A percentile compares a stretch with the other conserved stretches of the same genome.
Evolutionary conservation across 768 basidiomycete species (phyloP).

Genomic region (Cantharellus cinnabarinus): DNA sequence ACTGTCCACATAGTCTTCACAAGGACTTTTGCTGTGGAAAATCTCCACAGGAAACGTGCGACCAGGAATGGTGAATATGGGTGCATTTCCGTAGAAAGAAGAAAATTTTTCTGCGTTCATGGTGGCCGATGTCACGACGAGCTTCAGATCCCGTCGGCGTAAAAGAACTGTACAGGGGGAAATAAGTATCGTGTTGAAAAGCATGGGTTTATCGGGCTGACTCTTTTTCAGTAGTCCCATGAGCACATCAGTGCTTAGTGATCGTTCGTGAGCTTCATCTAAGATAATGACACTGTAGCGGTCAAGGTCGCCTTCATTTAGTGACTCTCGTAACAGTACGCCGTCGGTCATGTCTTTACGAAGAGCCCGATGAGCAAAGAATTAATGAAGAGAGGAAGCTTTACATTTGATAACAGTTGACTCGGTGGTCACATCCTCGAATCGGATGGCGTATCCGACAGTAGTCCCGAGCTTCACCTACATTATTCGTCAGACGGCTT

Average conservation of each 20-base stretch:
- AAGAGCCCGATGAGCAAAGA: constrained; percentile 3
- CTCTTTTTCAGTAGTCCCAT: constrained; percentile 94
- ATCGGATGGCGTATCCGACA: constrained; percentile 95
- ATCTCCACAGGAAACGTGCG: constrained; percentile 97
- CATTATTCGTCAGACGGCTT: background rate
- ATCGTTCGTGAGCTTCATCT: constrained; percentile 98
- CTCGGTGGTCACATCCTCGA: constrained; percentile 88
- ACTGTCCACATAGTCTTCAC: constrained; percentile 96
- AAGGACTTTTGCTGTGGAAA: constrained; percentile 90
- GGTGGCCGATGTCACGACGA: constrained; percentile 96
- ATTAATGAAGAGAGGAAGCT: constrained; percentile 12
- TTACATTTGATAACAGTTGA: constrained; percentile 95
- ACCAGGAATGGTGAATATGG: constrained; percentile 80
- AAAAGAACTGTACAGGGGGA: constrained; percentile 34
- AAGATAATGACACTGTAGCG: constrained; percentile 92
- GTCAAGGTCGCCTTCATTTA: constrained; percentile 97
- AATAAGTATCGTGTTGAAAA: constrained; percentile 12
- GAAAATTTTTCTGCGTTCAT: constrained; percentile 99
- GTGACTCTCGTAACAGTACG: constrained; percentile 88
- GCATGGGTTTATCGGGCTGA: constrained; percentile 14
- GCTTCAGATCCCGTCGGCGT: constrained; percentile 75
- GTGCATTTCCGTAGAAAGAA: constrained; percentile 83
- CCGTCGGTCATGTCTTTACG: constrained; percentile 91
- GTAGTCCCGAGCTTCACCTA: constrained; percentile 75
- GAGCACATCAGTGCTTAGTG: constrained; percentile 88